Base-by-base conservation (phyloP, 768 basidiomycete genomes). In the Lactarius pseudohatsudake region DNA sequence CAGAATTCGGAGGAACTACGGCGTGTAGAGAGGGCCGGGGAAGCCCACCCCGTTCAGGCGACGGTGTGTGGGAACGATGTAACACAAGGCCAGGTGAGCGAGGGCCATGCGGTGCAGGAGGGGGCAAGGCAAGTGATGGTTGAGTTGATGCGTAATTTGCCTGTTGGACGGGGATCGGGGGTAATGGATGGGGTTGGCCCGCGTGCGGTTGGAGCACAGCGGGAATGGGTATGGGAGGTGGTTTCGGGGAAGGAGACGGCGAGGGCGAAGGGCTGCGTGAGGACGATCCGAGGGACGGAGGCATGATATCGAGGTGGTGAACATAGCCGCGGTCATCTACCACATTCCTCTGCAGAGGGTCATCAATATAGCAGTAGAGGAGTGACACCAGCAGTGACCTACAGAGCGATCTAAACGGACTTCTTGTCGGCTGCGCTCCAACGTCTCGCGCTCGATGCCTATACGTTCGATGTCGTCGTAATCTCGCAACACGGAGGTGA, bases 381-480 rank as follows among this genome's bases (percentile, higher is more conserved):
- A 57, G 54, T 38, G 22, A 47, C 0, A 62, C 30, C 18, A 30
- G 56, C 45, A 47, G 30, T 0, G 28, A 79, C 85, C 69, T 69
- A 94, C 94, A 72, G 81, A 81, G 62, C 85, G 79, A 74, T 88
- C 87, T 77, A 92, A 83, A 69, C 82, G 82, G 3, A 79, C 81
- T 50, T 94, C 90, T 69, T 81, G 86, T 72, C 81, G 81, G 73
- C 92, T 94, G 66, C 86, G 79, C 70, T 92, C 87, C 71, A 91
- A 83, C 2, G 84, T 83, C 70, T 84, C 81, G 26, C 85, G 78
- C 75, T 91, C 77, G 62, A 83, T 72, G 22, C 76, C 91, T 20
- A 93, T 80, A 26, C 87, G 80, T 68, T 88, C 82, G 41, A 94
- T 78, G 72, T 96, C 93, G 13, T 94, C 89, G 71, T 94, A 88